These are phyloP conservation scores for Ilex asprella DNA, from an alignment of 257 asterid species.

Conservation along the genomic window DNA sequence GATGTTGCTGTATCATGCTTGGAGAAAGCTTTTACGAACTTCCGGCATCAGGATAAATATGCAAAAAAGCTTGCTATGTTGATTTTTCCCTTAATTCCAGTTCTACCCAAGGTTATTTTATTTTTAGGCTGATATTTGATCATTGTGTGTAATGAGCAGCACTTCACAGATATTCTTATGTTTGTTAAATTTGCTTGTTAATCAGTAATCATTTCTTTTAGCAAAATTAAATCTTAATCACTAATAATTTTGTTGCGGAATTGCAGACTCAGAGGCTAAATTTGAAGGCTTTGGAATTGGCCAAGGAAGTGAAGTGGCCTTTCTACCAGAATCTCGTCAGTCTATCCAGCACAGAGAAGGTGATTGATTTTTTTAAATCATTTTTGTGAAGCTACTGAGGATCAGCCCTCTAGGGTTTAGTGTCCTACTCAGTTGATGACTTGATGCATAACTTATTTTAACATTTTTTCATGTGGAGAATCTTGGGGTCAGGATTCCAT, in stretches of 20 bases:
- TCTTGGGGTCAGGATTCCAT: too few relatives aligned
- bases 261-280: conserved; percentile 57
- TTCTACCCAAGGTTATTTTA: conserved; percentile 63
- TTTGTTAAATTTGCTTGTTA: conserved; percentile 10
- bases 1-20: conserved; percentile 55
- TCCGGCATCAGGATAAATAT: conserved; percentile 49
- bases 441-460: too few relatives aligned
- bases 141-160: conserved; percentile 4
- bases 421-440: too few relatives aligned
- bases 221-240: too few relatives aligned
- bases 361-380: conserved; percentile 12
- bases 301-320: conserved; percentile 70
- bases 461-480: too few relatives aligned
- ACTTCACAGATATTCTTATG: conserved; percentile 7
- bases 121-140: conserved; percentile 2
- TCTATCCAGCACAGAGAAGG: conserved; percentile 49
- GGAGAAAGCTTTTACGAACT: conserved; percentile 42
- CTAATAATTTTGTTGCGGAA: conserved; percentile 4
- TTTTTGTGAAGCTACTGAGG: too few relatives aligned
- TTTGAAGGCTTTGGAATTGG: conserved; percentile 70
- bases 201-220: conserved; percentile 9
- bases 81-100: conserved; percentile 62
- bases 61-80: conserved; percentile 36
- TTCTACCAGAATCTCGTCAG: conserved; percentile 45
- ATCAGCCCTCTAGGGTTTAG: too few relatives aligned